Base-by-base conservation (phyloP, 1,284 basidiomycete species). In the Trichosporon coremiiforme region DNA sequence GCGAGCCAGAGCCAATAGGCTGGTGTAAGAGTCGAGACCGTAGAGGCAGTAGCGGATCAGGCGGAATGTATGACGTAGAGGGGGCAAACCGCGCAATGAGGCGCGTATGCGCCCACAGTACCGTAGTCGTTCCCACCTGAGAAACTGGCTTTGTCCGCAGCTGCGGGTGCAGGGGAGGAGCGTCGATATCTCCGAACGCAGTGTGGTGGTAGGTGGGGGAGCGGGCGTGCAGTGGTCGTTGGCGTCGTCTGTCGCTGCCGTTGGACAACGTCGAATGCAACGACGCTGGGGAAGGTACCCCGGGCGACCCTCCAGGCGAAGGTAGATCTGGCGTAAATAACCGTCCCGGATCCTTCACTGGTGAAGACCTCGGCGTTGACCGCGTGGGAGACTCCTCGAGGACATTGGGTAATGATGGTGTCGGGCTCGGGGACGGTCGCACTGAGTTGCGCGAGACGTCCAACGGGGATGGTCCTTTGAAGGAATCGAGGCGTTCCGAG, bases 41-140 rank as follows among this genome's bases (percentile, higher is more conserved):
- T 1, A 85, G 79, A 1, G 84, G 83, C 20, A 85, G 73, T 50
- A 85, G 72, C 0, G 84, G 82, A 62, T 85, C 84, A 20, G 84
- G 83, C 0, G 84, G 84, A 55, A 85, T 83, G 66, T 84, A 79
- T 3, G 77, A 69, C 25, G 78, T 75, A 0, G 83, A 82, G 31
- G 84, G 84, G 22, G 82, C 78, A 55, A 85, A 82, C 2, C 77
- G 78, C 0, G 79, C 83, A 8, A 79, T 72, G 2, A 84, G 75
- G 1, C 79, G 79, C 7, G 81, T 80, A 53, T 83, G 79, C 0
- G 83, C 83, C 83, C 83, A 84, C 2, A 83, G 72, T 17, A 85
- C 76, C 0, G 75, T 83, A 0, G 79, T 79, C 0, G 74, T 77
- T 13, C 77, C 78, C 0, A 73, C 73, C 41, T 78, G 77, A 2